Base-by-base conservation (phyloP, 352 stramenopile genomes). In the Phytophthora pistaciae region DNA sequence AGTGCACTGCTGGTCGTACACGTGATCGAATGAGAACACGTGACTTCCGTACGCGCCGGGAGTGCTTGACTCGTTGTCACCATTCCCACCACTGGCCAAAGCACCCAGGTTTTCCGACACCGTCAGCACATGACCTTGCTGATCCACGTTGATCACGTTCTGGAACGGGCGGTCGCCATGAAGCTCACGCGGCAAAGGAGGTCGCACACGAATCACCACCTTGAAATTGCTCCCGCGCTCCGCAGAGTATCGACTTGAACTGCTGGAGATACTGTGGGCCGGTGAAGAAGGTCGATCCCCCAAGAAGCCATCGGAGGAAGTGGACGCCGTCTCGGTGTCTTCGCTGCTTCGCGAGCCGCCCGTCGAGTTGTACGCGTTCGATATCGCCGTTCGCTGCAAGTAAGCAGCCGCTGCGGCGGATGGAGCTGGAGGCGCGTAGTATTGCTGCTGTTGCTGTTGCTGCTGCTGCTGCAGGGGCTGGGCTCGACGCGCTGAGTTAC, bases 11-110 rank as follows among this genome's bases (percentile, higher is more conserved):
- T 98, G 90, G 63, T 98, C 95, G 79, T 98, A 98, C 1, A 98
- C 93, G 57, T 98, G 91, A 65, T 98, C 95, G 66, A 99, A 99
- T 29, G 91, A 97, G 79, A 98, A 98, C 13, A 87, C 83, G 69
- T 98, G 91, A 64, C 77, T 95, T 21, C 89, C 90, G 72, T 96
- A 97, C 16, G 91, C 85, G 0, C 82, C 82, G 5, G 80, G 68
- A 6, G 75, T 65, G 29, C 55, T 60, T 1, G 65, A 27, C 31
- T 77, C 66, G 7, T 44, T 68, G 20, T 76, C 60, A 16, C 52
- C 59, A 3, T 68, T 70, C 29, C 80, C 80, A 20, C 68, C 76
- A 49, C 78, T 67, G 36, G 72, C 46, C 21, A 93, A 44, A 9
- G 82, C 79, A 29, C 73, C 82, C 10, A 93, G 64, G 64, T 97